Conservation (phyloP, 2,329 filamentous ascomycete species). For the Periconia macrospinosa region DNA sequence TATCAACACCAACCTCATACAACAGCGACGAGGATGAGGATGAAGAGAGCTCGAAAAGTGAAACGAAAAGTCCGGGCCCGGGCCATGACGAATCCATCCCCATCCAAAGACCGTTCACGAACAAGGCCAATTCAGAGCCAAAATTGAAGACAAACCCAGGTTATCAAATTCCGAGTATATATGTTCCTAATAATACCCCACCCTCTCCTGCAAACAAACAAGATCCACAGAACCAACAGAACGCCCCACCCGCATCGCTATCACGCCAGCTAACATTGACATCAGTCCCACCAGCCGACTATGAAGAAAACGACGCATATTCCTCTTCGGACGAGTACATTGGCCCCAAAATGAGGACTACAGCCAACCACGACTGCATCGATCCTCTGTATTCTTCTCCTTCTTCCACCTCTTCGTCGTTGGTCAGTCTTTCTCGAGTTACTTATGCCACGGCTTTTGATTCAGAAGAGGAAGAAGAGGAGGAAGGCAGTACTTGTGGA, state of each 20-base stretch:
- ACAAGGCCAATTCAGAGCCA: too few species aligned
- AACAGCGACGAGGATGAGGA: too few species aligned
- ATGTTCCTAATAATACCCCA: too few species aligned
- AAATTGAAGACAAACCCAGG: too few species aligned
- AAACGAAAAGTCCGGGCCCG: neutral
- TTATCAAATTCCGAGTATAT: too few species aligned
- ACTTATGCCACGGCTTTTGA: neutral
- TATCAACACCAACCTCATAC: neutral
- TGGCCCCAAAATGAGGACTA: neutral
- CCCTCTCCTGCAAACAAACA: neutral
- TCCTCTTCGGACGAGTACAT: neutral
- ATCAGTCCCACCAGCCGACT: neutral
- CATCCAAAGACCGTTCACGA: too few species aligned
- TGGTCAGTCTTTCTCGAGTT: neutral
- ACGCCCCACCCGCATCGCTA: neutral
- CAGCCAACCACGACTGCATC: neutral
- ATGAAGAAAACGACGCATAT: neutral
- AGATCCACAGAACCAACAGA: neutral
- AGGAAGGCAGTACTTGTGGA: neutral
- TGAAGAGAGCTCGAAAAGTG: neutral
- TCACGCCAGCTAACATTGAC: neutral
- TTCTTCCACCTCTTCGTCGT: neutral
- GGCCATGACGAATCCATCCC: too few species aligned
- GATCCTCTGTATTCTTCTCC: neutral
- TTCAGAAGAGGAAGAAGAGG: neutral